Evolutionary conservation across 352 stramenopile genomes (phyloP).

Genomic region (Pythium guiyangense): DNA sequence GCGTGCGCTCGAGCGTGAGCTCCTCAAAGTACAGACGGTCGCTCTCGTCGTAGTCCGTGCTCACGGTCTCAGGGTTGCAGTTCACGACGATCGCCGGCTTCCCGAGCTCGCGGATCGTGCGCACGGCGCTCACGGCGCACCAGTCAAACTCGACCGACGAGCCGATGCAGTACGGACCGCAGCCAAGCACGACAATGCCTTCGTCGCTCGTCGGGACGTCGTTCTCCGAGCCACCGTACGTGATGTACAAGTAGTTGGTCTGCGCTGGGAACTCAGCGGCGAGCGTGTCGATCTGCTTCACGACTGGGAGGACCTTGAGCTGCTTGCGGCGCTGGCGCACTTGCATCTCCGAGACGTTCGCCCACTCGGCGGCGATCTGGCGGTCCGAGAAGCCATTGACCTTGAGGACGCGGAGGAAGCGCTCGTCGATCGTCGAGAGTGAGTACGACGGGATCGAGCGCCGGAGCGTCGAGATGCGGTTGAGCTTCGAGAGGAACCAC

Average conservation of each 20-base stretch:
- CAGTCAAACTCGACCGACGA: constrained; percentile 98
- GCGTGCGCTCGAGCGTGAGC: constrained; percentile 95
- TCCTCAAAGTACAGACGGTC: constrained; percentile 98
- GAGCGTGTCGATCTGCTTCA: constrained; percentile 97
- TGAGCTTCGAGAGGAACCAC: constrained; percentile 97
- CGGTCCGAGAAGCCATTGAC: constrained; percentile 87
- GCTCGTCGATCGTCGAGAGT: no score
- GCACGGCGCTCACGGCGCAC: constrained; percentile 94
- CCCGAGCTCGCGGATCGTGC: constrained; percentile 88
- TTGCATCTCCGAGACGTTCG: no score
- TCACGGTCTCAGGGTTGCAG: constrained; percentile 98
- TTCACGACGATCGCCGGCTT: constrained; percentile 88
- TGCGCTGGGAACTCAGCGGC: constrained; percentile 95
- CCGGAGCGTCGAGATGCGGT: constrained; percentile 79
- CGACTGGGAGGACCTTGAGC: constrained; percentile 79
- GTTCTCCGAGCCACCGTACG: constrained; percentile 89
- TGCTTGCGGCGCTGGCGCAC: no score
- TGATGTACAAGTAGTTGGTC: no score
- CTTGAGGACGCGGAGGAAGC: constrained; percentile 39
- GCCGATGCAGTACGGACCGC: constrained; percentile 94
- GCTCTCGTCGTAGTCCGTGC: constrained; percentile 97
- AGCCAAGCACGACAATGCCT: constrained; percentile 94
- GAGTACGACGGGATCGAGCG: no score
- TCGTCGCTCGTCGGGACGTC: constrained; percentile 72
- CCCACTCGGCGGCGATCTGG: constrained; percentile 84